Base-by-base conservation (phyloP, 2,329 filamentous ascomycete genomes). In the Aureobasidium mangrovei region DNA sequence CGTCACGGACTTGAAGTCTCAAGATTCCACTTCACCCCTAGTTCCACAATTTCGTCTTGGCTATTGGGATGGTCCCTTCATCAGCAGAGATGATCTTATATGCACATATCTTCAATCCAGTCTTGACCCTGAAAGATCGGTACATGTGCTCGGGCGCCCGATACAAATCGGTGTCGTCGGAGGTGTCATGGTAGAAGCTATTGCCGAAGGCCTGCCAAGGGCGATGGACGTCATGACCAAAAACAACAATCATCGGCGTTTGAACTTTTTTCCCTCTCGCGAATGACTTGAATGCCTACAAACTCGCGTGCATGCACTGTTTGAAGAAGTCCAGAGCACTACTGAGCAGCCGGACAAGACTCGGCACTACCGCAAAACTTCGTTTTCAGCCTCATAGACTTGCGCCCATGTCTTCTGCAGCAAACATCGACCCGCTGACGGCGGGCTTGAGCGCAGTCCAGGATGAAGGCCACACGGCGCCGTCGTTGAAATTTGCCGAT, bases 401-500 rank as follows among this genome's bases (percentile, higher is more conserved):
- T 12, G 29, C 38, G 38, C 38, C 29, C 38, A 53, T 53, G 49
- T 44, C 52, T 8, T 42, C 47, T 18, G n/a, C 54, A 43, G n/a
- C 38, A 27, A 26, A n/a, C 8, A 46, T 29, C 43, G 60, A 64
- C 46, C 63, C 62, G 4, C 46, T 64, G 7, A 56, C 60, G n/a
- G 57, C 59, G 44, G 62, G 61, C 29, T 49, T 64, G 18, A 59
- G 54, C 38, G 60, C 61, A 4, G 54, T 59, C 3, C 39, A 53
- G 26, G 41, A 58, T 7, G 55, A 58, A 42, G 56, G 51, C 44
- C 47, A 53, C 18, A 24, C 26, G 10, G 29, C 40, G 10, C 24
- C 41, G 10, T 52, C 56, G 24, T 12, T 56, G 29, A 56, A 60
- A 57, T 74, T 73, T 57, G 67, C 71, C 54, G 72, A 74, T 70